Conservation (phyloP, 768 basidiomycete genomes). For the Leucogyrophana mollusca region DNA sequence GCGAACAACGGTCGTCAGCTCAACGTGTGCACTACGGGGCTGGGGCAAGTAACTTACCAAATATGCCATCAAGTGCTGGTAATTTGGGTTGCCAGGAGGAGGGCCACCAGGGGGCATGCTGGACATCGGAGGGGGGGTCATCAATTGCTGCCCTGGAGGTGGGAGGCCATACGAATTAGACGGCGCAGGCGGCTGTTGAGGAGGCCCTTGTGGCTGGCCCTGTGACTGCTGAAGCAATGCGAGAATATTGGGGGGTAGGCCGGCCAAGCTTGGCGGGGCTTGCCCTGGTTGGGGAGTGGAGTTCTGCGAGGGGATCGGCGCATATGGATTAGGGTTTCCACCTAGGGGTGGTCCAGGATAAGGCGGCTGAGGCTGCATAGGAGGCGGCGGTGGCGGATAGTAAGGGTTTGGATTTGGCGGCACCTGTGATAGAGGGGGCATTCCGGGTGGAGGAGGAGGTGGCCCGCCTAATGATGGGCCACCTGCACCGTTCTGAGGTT, state of each 20-base stretch:
- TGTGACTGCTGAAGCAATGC: slow-evolving; percentile 61
- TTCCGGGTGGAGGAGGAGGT: slow-evolving; percentile 31
- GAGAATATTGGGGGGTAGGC: slow-evolving; percentile 67
- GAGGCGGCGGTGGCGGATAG: slow-evolving; percentile 41
- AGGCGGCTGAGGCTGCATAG: slow-evolving; percentile 22
- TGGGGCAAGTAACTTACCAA: slow-evolving; percentile 44
- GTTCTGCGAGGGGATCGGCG: slow-evolving; percentile 26
- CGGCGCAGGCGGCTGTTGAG: slow-evolving; percentile 27
- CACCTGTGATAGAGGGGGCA: slow-evolving; percentile 33
- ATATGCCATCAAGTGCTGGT: slow-evolving; percentile 70
- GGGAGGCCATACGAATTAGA: slow-evolving; percentile 37
- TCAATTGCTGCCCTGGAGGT: slow-evolving; percentile 41
- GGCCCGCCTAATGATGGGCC: slow-evolving; percentile 33
- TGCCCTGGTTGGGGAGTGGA: slow-evolving; percentile 32
- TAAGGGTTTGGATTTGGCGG: slow-evolving; percentile 34
- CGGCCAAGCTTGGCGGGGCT: slow-evolving; percentile 31
- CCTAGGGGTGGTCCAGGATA: slow-evolving; percentile 19
- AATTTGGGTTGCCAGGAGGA: slow-evolving; percentile 43
- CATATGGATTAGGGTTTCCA: slow-evolving; percentile 23
- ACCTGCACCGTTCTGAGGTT: slow-evolving; percentile 45
- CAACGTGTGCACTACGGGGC: too few relatives aligned
- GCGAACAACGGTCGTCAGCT: too few relatives aligned
- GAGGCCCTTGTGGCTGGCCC: slow-evolving; percentile 29
- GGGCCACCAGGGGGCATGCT: slow-evolving; percentile 38
- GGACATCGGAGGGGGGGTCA: slow-evolving; percentile 43